Base-by-base conservation (phyloP, 306 rosid species). In the Begonia fuchsioides region DNA sequence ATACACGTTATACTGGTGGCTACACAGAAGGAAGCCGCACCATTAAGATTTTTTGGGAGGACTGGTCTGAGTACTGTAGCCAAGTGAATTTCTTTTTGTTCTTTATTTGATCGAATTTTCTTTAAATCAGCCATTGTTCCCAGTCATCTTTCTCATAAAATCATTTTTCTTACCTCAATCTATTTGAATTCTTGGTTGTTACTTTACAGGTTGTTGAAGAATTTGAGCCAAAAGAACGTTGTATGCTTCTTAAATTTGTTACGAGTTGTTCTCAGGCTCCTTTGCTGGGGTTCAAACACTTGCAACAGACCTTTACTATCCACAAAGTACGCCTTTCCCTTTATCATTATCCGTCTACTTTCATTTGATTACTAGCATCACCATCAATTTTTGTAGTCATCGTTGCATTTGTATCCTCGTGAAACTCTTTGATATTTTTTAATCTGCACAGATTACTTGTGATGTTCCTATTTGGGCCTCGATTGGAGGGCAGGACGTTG, bases 261-360 rank as follows among this genome's bases (percentile, higher is more conserved):
- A 81, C 98, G 52, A 90, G 98, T 68, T 90, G 98, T 79, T 90
- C 95, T 63, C 82, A 95, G 61, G 94, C 94, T 69, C 98, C 98
- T 52, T 71, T 90, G 70, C 94, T 90, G 67, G 98, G 95, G 62
- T 90, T 90, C 71, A 81, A 82, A 65, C 71, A 90, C 73, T 70
- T 90, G 77, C 98, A 77, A 51, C 98, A 95, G 40, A 65, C 81
- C 58, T 81, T 90, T 59, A 85, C 95, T 32, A 85, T 90, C 66
- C 98, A 90, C 57, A 90, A 90, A 92, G 98, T 85, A 54, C 53
- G 62, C 43, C n/a, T n/a, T n/a, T n/a, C n/a, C 54, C 50, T 49
- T 58, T 44, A 67, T 63, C 63, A 49, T 58, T 18, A 39, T 8
- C 44, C 54, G 52, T n/a, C n/a, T n/a, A n/a, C n/a, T n/a, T n/a